Evolutionary conservation across 129 eudicot species (phyloP).

Genomic region (Arctium lappa): DNA sequence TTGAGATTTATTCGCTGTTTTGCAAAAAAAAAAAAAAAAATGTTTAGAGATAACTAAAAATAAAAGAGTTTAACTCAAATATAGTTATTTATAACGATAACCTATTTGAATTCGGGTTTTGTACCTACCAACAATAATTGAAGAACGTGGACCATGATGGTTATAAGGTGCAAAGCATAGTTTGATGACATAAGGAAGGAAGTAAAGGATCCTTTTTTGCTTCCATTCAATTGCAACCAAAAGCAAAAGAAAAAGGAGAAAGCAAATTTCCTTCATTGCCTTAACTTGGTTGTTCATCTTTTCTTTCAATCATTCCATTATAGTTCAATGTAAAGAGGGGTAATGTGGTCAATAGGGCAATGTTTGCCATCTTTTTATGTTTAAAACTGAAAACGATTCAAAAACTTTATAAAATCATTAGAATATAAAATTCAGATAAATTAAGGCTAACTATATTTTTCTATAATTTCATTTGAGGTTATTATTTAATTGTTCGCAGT

Average conservation of each 20-base stretch:
- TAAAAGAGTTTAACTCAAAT: too few relatives aligned
- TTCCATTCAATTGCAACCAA: slow-evolving; percentile 20
- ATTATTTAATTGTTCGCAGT: background rate
- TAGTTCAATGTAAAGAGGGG: background rate
- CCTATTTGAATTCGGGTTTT: background rate
- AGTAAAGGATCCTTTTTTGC: slow-evolving; percentile 30
- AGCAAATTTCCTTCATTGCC: slow-evolving; percentile 32
- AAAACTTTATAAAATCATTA: background rate
- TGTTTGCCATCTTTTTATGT: background rate
- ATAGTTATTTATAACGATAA: too few relatives aligned
- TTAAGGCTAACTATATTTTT: background rate
- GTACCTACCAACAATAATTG: slow-evolving; percentile 16
- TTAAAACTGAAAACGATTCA: background rate
- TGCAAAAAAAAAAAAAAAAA: too few relatives aligned
- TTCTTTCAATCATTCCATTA: slow-evolving; percentile 12
- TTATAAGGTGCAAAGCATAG: slow-evolving; percentile 16
- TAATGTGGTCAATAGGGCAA: background rate
- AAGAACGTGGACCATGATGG: slow-evolving; percentile 17
- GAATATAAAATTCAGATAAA: background rate
- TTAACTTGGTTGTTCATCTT: slow-evolving; percentile 36
- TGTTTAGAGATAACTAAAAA: too few relatives aligned
- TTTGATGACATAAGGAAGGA: slow-evolving; percentile 31
- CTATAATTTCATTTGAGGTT: background rate
- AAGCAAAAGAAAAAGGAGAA: slow-evolving; percentile 31
- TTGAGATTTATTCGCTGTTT: too few relatives aligned